Percentiles rank a stretch among this genome's conserved stretches.
Conservation (phyloP, 1,139 yeast genomes). For the Pneumocystis carinii region DNA sequence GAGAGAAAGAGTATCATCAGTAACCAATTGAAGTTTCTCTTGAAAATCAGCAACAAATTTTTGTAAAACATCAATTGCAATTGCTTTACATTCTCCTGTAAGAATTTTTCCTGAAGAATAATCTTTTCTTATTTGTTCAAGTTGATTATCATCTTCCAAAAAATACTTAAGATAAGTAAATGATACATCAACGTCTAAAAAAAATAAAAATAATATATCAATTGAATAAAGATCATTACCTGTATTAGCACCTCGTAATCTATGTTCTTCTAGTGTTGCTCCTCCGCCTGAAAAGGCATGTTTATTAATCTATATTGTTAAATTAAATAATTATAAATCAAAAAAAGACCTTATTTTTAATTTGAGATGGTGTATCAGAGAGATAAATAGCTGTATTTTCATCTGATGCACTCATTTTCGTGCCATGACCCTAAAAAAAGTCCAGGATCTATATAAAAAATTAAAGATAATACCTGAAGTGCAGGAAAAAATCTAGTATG, state of each 20-base stretch:
- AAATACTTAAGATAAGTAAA: slow-evolving; percentile 85
- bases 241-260: slow-evolving; percentile 79
- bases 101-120: slow-evolving; percentile 48
- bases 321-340: not conserved
- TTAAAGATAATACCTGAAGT: slow-evolving; percentile 24
- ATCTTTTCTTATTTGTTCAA: slow-evolving; percentile 42
- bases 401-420: slow-evolving; percentile 95
- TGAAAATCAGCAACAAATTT: slow-evolving; percentile 71
- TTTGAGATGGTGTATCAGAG: slow-evolving; percentile 87
- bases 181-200: slow-evolving; percentile 73
- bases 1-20: slow-evolving; percentile 47
- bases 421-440: slow-evolving; percentile 66
- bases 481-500: slow-evolving; percentile 98
- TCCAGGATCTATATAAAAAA: not conserved
- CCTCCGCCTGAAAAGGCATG: slow-evolving; percentile 95
- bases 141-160: slow-evolving; percentile 69
- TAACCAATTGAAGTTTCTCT: slow-evolving; percentile 52
- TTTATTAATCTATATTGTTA: slow-evolving; percentile 46
- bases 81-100: slow-evolving; percentile 87
- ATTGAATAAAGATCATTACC: not conserved
- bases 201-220: not conserved
- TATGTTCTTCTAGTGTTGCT: slow-evolving; percentile 76
- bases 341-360: slow-evolving; percentile 48
- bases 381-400: slow-evolving; percentile 73
- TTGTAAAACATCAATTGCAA: slow-evolving; percentile 68